Percentiles rank a stretch among this genome's conserved stretches.
phyloP scores from a whole-genome alignment of 306 rosid genomes.

The Rosa chinensis region DNA sequence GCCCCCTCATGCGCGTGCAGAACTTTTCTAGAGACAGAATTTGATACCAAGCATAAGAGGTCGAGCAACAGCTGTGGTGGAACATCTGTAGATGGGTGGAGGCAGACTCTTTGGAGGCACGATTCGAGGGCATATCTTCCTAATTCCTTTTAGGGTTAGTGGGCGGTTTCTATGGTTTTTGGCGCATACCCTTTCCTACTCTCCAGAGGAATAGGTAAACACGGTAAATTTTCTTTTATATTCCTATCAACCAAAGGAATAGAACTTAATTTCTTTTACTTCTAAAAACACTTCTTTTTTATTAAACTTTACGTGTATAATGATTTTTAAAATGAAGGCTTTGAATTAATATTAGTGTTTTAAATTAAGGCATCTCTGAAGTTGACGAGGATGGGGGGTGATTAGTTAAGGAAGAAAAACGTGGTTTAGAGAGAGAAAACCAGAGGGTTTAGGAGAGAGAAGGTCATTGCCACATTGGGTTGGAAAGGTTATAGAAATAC shows the following conservation, averaged over 20 bases:
- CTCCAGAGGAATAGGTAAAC: no score
- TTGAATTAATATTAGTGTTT: no score
- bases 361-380: slow-evolving; percentile 19
- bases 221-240: no score
- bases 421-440: slow-evolving; percentile 18
- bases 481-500: slow-evolving; percentile 35
- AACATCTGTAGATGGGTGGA: slow-evolving; percentile 43
- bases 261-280: no score
- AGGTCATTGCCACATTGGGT: not conserved
- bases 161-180: no score
- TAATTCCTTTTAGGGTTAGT: no score
- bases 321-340: no score
- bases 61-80: slow-evolving; percentile 61
- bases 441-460: not conserved
- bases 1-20: slow-evolving; percentile 61
- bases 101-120: not conserved
- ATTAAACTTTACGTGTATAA: no score
- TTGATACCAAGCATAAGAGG: slow-evolving; percentile 58
- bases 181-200: no score
- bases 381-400: slow-evolving; percentile 33
- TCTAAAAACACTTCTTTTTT: no score
- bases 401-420: slow-evolving; percentile 14
- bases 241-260: no score
- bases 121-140: no score
- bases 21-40: slow-evolving; percentile 50